phyloP scores from a whole-genome alignment of 495 filamentous ascomycete genomes.

The Trichoderma orchidacearum region DNA sequence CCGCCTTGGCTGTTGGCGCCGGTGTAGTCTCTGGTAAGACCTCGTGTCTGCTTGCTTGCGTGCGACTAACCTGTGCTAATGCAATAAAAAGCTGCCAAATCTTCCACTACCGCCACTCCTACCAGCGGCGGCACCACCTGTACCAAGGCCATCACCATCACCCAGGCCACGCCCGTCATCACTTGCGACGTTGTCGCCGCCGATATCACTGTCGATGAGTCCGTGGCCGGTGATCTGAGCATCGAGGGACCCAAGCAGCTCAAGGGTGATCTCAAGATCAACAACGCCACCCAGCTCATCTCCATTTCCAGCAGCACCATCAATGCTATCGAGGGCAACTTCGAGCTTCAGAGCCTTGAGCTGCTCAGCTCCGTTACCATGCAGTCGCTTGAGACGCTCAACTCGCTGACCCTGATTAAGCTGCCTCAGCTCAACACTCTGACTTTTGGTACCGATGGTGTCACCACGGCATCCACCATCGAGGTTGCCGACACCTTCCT shows the following conservation, averaged over 20 bases:
- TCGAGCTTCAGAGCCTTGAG: constrained; percentile 52
- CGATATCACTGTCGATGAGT: constrained; percentile 47
- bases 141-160: constrained; percentile 4
- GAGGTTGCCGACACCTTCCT: constrained; percentile 75
- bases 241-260: constrained; percentile 47
- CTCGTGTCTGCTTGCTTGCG: not conserved
- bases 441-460: constrained; percentile 45
- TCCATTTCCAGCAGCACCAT: constrained; percentile 34
- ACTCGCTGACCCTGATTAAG: constrained; percentile 52
- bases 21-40: constrained; percentile 42
- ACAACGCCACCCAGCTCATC: constrained; percentile 45
- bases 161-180: constrained; percentile 17
- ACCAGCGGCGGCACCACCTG: too few species aligned
- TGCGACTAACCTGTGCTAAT: not conserved
- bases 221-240: constrained; percentile 35
- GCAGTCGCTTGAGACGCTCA: constrained; percentile 46
- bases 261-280: constrained; percentile 49
- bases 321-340: constrained; percentile 38
- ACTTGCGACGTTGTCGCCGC: constrained; percentile 59
- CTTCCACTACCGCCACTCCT: too few species aligned
- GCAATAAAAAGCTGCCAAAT: not conserved
- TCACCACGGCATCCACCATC: constrained; percentile 50
- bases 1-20: constrained; percentile 52
- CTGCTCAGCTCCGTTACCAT: constrained; percentile 50
- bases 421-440: constrained; percentile 58